Base-by-base conservation (phyloP, 352 stramenopile genomes). In the Halophytophthora batemanensis region DNA sequence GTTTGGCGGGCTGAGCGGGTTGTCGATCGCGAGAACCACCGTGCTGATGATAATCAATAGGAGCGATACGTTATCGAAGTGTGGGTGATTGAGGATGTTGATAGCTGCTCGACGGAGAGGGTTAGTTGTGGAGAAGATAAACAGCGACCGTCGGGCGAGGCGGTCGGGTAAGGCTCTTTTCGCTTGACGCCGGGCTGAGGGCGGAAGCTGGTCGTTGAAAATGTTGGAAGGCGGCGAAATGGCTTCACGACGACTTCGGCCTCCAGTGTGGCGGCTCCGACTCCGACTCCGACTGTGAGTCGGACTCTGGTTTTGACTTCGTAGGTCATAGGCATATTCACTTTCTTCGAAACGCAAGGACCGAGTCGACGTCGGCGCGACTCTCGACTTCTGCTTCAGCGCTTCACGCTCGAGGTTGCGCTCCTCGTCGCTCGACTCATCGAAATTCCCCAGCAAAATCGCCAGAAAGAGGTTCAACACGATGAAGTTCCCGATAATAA, bases 391-490 rank as follows among this genome's bases (percentile, higher is more conserved):
- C 36, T 65, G 55, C 23, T 64, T 72, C 25, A 84, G 51, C 28
- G 71, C 58, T 6, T 81, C 64, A 0, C 61, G 57, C 33, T 77
- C 67, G 29, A 65, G 47, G 38, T 72, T 59, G 34, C 72, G 62
- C 15, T 79, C 65, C 25, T 86, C 72, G 14, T 87, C 74, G 42
- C 70, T 81, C 2, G 73, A 77, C 35, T 82, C 73, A 31, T 91
- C 82, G 57, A 97, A 97, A 45, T 95, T 91, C 6, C 69, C 74
- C 4, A 98, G 71, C 34, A 98, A 66, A 49, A 98, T 96, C 1
- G 89, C 90, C 1, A 97, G 69, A 51, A 98, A 97, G 13, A 98
- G 61, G 56, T 97, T 97, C 13, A 98, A 61, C 34, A 97, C 69
- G 29, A 96, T 90, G 59, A 96, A 96, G 15, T 90, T 81, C 22